Evolutionary conservation across 2,329 filamentous ascomycete genomes (phyloP), one percentile per base, ranked within the genome.

Genomic region (Huntiella savannae): DNA sequence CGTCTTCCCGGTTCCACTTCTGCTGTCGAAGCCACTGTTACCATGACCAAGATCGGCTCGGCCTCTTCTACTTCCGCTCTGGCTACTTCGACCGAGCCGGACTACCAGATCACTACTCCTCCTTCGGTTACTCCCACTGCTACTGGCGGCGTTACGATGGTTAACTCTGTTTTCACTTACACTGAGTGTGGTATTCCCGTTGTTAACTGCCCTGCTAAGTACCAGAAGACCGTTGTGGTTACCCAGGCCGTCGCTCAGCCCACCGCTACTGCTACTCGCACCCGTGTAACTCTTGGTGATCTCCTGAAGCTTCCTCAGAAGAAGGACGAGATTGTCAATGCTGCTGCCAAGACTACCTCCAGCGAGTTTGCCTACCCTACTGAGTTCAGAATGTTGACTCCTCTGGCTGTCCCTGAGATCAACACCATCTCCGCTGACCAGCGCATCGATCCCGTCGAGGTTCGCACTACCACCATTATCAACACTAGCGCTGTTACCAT

Each of bases 201-300:
- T 13, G 50, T 59, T 49, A 63, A 65, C 59, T 65, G 62, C 55
- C 62, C 62, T 17, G 56, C 58, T 35, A 54, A 55, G 16, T 60
- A 59, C 58, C 55, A 55, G 46, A 58, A 60, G 32, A 55, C 55
- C 37, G 54, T 58, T 16, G 59, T 56, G 17, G 48, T 63, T 32
- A 48, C 45, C 6, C 42, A 40, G 7, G 43, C 37, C 15, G 28
- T 34, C 4, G 12, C 40, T 33, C 17, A 22, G 35, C 42, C 42
- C 33, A 45, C 34, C 22, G 33, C 7, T 43, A 33, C 7, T 28
- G 32, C 17, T 10, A 22, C 43, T n/a, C 45, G 32, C 16, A 41
- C 40, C n/a, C n/a, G 13, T 7, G 13, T 28, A 4, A 32, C 40
- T 15, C 17, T 32, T 28, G 22, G 16, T 7, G 8, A 42, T 11